Conservation (phyloP, 148 eudicot genomes). For the Hydrangea macrophylla region DNA sequence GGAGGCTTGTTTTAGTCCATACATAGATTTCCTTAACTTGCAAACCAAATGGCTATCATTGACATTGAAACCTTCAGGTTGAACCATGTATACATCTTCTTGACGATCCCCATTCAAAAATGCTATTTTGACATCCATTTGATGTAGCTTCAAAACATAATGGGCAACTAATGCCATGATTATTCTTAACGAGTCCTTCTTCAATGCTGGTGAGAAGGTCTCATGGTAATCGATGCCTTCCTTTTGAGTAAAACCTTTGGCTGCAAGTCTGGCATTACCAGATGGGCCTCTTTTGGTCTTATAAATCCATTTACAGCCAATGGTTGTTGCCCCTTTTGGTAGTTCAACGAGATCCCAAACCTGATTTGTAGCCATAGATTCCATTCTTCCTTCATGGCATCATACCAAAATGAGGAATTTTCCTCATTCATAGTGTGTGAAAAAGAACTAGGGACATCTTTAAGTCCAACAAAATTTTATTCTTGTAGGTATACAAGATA, state of each 20-base stretch:
- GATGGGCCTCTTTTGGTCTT: background rate
- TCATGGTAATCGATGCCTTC: background rate
- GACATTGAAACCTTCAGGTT: background rate
- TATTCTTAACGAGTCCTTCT: too few relatives aligned
- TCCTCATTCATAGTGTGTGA: background rate
- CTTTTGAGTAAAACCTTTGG: constrained; percentile 6
- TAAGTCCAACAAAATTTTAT: background rate
- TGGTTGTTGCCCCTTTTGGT: too few relatives aligned
- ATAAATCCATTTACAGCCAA: background rate
- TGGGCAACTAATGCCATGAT: background rate
- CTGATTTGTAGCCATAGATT: too few relatives aligned
- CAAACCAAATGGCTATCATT: too few relatives aligned
- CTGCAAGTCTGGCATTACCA: background rate
- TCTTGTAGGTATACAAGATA: background rate
- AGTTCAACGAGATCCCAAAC: too few relatives aligned
- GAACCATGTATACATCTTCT: constrained; percentile 1
- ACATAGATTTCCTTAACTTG: too few relatives aligned
- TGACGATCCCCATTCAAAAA: background rate
- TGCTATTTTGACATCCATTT: constrained; percentile 10
- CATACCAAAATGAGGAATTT: background rate
- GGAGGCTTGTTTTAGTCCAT: too few relatives aligned
- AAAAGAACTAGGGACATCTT: background rate
- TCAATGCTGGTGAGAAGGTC: too few relatives aligned
- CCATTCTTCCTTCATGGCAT: too few relatives aligned
- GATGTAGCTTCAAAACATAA: constrained; percentile 1